A percentile compares a stretch with the other conserved stretches of the same genome.
These are phyloP conservation scores for Salix arbutifolia DNA, from an alignment of 345 rosid genomes.

Conservation along the genomic window DNA sequence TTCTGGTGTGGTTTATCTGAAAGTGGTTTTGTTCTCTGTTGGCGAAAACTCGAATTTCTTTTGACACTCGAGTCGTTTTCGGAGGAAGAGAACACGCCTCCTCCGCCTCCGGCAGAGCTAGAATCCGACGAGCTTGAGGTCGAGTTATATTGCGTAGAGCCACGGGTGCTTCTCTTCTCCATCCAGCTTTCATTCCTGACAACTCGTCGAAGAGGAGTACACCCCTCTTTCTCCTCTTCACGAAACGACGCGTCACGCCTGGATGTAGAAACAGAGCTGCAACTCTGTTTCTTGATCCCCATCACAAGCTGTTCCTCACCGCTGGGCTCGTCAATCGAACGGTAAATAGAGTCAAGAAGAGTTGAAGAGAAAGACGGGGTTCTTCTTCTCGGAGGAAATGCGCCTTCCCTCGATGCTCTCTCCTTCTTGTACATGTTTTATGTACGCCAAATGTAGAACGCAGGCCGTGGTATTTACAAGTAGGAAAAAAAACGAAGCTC, in stretches of 20 bases:
- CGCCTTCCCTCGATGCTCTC: slow-evolving; percentile 19
- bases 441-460: background rate
- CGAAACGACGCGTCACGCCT: background rate
- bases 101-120: slow-evolving; percentile 32
- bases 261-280: slow-evolving; percentile 11
- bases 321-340: slow-evolving; percentile 55
- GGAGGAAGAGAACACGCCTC: slow-evolving; percentile 42
- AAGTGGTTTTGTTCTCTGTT: slow-evolving; percentile 2
- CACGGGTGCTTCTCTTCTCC: slow-evolving; percentile 33
- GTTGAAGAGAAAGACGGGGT: slow-evolving; percentile 85
- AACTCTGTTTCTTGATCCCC: slow-evolving; percentile 36
- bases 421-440: slow-evolving; percentile 37
- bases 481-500: background rate
- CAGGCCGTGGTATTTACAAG: background rate
- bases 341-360: slow-evolving; percentile 67
- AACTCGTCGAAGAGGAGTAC: slow-evolving; percentile 37
- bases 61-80: slow-evolving; percentile 42
- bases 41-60: slow-evolving; percentile 22
- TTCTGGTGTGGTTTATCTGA: slow-evolving; percentile 14
- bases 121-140: slow-evolving; percentile 52
- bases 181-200: slow-evolving; percentile 53
- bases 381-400: slow-evolving; percentile 54
- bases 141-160: slow-evolving; percentile 23
- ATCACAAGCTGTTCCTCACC: slow-evolving; percentile 14
- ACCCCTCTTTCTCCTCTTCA: slow-evolving; percentile 9